Conservation (phyloP, 2,329 filamentous ascomycete genomes). For the Ceratocystis eucalypticola region DNA sequence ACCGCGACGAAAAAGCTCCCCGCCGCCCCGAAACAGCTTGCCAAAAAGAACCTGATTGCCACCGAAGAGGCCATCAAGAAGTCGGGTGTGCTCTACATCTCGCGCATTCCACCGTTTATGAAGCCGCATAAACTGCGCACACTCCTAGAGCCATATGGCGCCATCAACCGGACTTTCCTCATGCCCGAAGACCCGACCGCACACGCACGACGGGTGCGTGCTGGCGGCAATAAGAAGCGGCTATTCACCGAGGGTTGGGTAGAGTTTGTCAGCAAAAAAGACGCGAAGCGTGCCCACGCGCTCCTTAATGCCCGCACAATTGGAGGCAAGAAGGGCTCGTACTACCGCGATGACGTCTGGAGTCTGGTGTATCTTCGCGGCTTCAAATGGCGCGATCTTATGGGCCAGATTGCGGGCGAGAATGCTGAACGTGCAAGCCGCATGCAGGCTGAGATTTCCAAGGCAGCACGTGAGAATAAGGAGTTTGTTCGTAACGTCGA, state of each 20-base stretch:
- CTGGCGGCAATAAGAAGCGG: slow-evolving; percentile 71
- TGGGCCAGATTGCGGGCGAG: slow-evolving; percentile 67
- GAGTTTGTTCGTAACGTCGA: slow-evolving; percentile 69
- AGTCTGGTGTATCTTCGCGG: slow-evolving; percentile 68
- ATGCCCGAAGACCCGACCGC: slow-evolving; percentile 58
- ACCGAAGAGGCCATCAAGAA: slow-evolving; percentile 52
- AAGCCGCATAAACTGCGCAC: slow-evolving; percentile 65
- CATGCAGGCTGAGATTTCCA: slow-evolving; percentile 64
- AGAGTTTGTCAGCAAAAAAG: slow-evolving; percentile 61
- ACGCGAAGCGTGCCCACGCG: slow-evolving; percentile 64
- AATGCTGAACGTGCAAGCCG: slow-evolving; percentile 65
- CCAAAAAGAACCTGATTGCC: slow-evolving; percentile 54
- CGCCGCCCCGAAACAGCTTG: slow-evolving; percentile 27
- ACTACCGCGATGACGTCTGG: slow-evolving; percentile 80
- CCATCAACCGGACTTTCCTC: slow-evolving; percentile 65
- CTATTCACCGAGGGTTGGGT: slow-evolving; percentile 79
- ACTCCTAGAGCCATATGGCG: slow-evolving; percentile 61
- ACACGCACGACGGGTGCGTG: slow-evolving; percentile 52
- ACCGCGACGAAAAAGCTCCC: slow-evolving; percentile 12
- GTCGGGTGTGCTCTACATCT: slow-evolving; percentile 72
- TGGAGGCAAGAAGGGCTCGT: slow-evolving; percentile 70
- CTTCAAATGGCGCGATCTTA: slow-evolving; percentile 68
- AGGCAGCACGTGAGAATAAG: slow-evolving; percentile 66
- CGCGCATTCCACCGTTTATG: slow-evolving; percentile 78
- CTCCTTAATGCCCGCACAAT: slow-evolving; percentile 65